Base-by-base conservation (phyloP, 306 rosid genomes). In the Rubus idaeus region DNA sequence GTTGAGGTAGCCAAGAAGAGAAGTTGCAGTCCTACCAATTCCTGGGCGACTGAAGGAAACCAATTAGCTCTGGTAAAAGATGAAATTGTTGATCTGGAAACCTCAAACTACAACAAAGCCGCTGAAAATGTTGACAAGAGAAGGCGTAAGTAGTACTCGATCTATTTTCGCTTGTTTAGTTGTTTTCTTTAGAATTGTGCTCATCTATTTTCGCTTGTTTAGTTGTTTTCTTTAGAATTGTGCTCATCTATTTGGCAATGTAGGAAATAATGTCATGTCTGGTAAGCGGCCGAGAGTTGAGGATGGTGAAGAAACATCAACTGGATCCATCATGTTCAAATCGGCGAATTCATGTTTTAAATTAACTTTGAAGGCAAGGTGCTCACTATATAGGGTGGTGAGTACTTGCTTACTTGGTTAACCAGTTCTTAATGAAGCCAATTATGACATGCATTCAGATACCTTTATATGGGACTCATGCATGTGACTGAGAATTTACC, bases 1-100 rank as follows among this genome's bases (percentile, higher is more conserved):
- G 91, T 83, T 44, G 72, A 61, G 83, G 90, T 85, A 84, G 84
- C 80, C 91, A 84, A 81, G 85, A 72, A 20, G 20, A 56, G 64
- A 16, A 53, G 10, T 73, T 66, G 51, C 16, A 26, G 78, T 64
- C 84, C 26, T 37, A 67, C 1, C 52, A 69, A 23, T 55, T 79
- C 53, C 16, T 11, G 2, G 40, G 67, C 2, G 41, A 61, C 30
- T 13, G 4, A 30, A 12, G 42, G n/a, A 8, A 13, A 35, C 10
- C 42, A 30, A 30, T 61, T 61, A 12, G n/a, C 44, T 30, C 2
- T 18, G n/a, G 74, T 70, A 5, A 30, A 70, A 16, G 74, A 70
- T 26, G 60, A 70, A 70, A 49, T 14, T 70, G 45, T 49, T 49
- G 60, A 49, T 44, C 58, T 26, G 18, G 44, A 70, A 50, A 8